Evolutionary conservation across 371 early-diverging fungal species (phyloP).

Genomic region (Mucor plumbeus): DNA sequence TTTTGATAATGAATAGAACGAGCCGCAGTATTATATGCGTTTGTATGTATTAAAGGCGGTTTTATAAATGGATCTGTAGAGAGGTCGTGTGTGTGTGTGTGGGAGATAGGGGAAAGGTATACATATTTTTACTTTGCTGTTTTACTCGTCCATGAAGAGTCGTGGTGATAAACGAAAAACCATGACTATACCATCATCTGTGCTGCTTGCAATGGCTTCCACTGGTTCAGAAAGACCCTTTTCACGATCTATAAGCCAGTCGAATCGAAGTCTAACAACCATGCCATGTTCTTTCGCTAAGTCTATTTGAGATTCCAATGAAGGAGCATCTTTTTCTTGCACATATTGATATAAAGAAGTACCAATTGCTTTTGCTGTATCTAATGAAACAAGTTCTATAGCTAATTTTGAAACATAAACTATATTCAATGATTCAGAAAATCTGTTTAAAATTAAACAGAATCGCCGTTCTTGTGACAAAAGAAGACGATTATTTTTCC

Average conservation of each 20-base stretch:
- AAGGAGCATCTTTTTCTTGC: conserved; percentile 26
- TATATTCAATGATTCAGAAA: conserved; percentile 33
- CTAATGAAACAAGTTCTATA: conserved; percentile 30
- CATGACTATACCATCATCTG: conserved; percentile 51
- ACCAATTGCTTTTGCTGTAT: conserved; percentile 28
- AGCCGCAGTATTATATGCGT: too few relatives aligned
- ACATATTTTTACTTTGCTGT: too few relatives aligned
- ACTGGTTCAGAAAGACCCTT: conserved; percentile 24
- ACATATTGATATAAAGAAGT: conserved; percentile 35
- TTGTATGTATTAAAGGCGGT: too few relatives aligned
- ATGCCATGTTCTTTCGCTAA: conserved; percentile 36
- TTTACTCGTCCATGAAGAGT: conserved; percentile 9
- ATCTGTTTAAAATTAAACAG: conserved; percentile 46
- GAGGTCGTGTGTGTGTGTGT: too few relatives aligned
- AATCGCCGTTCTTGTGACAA: conserved; percentile 32
- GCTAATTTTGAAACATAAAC: conserved; percentile 35
- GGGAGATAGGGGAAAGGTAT: too few relatives aligned
- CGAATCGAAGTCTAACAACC: conserved; percentile 44
- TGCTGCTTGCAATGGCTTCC: conserved; percentile 43
- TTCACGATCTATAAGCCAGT: conserved; percentile 38
- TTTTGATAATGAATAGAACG: too few relatives aligned
- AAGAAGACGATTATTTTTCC: neutral
- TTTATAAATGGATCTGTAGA: too few relatives aligned
- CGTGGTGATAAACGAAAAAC: conserved; percentile 24
- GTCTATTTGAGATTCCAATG: conserved; percentile 31